Evolutionary conservation across 1,139 yeast species (phyloP), one percentile per base, ranked within the genome.

Genomic region (Yamadazyma siamensis): DNA sequence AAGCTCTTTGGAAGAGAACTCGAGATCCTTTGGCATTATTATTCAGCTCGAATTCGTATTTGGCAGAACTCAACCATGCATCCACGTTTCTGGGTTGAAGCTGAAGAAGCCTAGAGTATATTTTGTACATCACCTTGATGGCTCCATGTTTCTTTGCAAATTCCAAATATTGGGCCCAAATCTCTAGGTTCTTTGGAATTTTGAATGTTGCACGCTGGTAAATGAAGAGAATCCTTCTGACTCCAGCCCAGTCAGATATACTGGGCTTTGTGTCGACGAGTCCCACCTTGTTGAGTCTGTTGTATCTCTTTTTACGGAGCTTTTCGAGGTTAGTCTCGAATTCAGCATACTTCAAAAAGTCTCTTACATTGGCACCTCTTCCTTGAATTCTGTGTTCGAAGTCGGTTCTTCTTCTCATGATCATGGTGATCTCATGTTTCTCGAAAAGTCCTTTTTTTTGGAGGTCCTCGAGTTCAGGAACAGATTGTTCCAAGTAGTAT

Each of bases 51-150:
- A 86, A 80, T 59, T 94, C 97, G 56, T 87, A 88, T 52, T 86
- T 86, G 28, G 97, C 96, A 15, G 96, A 96, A 49, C 88, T 76
- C 31, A 91, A 75, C 98, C 98, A 94, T 10, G 94, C 85, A 46
- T 81, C 82, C 2, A 88, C 75, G 50, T 88, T 85, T 32, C 86
- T 74, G n/a, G 98, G 97, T 52, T 91, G 97, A 41, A 87, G 63
- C 57, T 82, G 88, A 46, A 94, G 67, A 46, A 91, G 66, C 37
- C 78, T 75, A 3, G 94, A 80, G 54, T 88, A 87, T 6, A 87
- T 79, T 44, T 77, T 80, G 53, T 86, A 88, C n/a, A 87, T 77
- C 26, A 81, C 81, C 46, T 84, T 82, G 40, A 82, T 76, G 12
- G 95, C 81, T 14, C 87, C 86, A 37, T 78, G 72, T 21, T 68